Conservation (phyloP, 345 rosid species). For the Pistacia atlantica region DNA sequence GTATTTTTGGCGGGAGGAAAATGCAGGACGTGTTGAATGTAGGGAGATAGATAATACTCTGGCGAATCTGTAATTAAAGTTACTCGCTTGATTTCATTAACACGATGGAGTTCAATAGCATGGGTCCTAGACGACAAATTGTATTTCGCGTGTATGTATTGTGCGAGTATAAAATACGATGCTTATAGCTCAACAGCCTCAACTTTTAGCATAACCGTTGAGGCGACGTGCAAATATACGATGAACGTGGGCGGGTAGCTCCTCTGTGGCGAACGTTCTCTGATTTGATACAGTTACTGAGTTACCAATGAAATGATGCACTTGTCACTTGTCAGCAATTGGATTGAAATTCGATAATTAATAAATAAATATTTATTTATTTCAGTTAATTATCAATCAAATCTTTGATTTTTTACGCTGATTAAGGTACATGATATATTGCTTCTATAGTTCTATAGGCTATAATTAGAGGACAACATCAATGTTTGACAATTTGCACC, state of each 20-base stretch:
- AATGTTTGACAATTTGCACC: too few relatives aligned
- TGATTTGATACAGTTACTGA: not conserved
- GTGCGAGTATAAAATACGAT: not conserved
- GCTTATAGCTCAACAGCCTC: not conserved
- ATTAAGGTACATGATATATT: too few relatives aligned
- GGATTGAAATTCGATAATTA: too few relatives aligned
- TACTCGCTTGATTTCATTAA: not conserved
- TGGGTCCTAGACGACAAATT: not conserved
- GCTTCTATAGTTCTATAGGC: too few relatives aligned
- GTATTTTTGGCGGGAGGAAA: conserved; percentile 24
- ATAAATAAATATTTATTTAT: too few relatives aligned
- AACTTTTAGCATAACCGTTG: not conserved
- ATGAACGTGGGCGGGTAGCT: not conserved
- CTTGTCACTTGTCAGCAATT: too few relatives aligned
- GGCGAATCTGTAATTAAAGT: not conserved
- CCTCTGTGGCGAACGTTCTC: not conserved
- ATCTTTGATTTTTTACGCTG: too few relatives aligned
- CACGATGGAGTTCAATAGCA: not conserved
- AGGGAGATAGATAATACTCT: not conserved
- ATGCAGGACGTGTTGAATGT: not conserved
- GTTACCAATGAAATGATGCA: too few relatives aligned
- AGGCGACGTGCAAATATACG: not conserved
- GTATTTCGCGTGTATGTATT: not conserved
- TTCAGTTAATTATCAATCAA: too few relatives aligned
- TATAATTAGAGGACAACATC: too few relatives aligned